Base-by-base conservation (phyloP, 1,139 yeast species). In the Pichia sp. region DNA sequence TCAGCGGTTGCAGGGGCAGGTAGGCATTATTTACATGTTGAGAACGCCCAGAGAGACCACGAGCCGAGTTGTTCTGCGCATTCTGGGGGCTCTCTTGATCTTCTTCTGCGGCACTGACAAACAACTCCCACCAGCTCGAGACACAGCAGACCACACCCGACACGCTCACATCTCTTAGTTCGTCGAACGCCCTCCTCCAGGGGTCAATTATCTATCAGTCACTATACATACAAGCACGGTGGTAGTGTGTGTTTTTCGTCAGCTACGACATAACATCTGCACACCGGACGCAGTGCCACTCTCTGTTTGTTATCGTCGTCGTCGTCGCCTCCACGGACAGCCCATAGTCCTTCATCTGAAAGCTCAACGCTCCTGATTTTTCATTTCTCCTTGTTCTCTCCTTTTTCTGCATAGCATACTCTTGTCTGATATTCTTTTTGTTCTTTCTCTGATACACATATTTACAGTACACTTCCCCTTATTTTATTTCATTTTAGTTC, bases 401-500 rank as follows among this genome's bases (percentile, higher is more conserved):
- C 40, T 12, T 14, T 14, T 12, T 14, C n/a, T 12, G 40, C 40
- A 36, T 36, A 36, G 14, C 16, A 36, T 14, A 12, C n/a, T 14
- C 6, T 36, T 36, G 40, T 12, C n/a, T 20, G 24, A 20, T 20
- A 20, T 20, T 20, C 24, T 20, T 20, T 20, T 20, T 20, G 24
- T 12, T 31, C 24, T 24, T 43, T n/a, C 24, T 6, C 20, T 46
- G 8, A n/a, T 31, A 4, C 38, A 46, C 31, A 30, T 46, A 46
- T 12, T n/a, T 29, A n/a, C 41, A 27, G 10, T 16, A 16, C 27
- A 43, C 27, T 29, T n/a, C 16, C 38, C n/a, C 29, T 12, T 40
- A 38, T 43, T 42, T 31, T 45, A n/a, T 24, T 44, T 44, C 33
- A 44, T 41, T 41, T 41, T 16, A 41, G 24, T 41, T 41, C 44